These are phyloP conservation scores for Silene coronaria DNA, from an alignment of 179 eudicot species.

Conservation along the genomic window DNA sequence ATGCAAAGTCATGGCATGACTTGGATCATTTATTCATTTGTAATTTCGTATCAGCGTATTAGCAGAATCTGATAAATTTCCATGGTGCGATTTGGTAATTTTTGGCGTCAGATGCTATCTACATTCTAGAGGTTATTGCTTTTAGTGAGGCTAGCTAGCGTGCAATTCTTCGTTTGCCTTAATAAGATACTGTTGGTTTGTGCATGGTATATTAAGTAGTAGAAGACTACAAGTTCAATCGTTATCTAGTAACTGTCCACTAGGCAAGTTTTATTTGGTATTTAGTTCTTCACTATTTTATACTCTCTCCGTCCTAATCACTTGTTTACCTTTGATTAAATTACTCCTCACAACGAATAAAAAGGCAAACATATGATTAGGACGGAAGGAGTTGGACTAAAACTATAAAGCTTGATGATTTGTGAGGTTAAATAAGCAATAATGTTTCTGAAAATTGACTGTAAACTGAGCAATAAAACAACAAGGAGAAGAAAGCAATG, in stretches of 20 bases:
- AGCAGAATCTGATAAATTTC: slow-evolving; percentile 6
- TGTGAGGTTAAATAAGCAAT: no score
- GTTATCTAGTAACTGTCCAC: neutral
- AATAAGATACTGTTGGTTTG: neutral
- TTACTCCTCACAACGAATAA: no score
- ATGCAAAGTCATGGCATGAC: neutral
- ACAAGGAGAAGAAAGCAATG: no score
- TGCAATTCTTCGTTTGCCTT: neutral
- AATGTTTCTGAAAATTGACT: no score
- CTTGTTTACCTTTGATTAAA: no score
- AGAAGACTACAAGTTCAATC: neutral
- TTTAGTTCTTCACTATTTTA: slow-evolving; percentile 2
- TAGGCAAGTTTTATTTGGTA: neutral
- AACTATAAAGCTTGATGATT: no score
- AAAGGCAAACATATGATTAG: no score
- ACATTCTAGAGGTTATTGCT: neutral
- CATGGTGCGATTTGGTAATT: neutral
- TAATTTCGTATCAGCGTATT: neutral
- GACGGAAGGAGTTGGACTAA: no score
- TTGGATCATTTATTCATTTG: neutral
- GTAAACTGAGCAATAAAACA: no score
- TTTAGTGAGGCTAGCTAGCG: neutral
- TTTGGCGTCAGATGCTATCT: neutral
- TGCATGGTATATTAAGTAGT: neutral
- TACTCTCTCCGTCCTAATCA: no score